These are phyloP conservation scores for Sporothrix protearum DNA, from an alignment of 2,329 filamentous ascomycete genomes.

Conservation along the genomic window DNA sequence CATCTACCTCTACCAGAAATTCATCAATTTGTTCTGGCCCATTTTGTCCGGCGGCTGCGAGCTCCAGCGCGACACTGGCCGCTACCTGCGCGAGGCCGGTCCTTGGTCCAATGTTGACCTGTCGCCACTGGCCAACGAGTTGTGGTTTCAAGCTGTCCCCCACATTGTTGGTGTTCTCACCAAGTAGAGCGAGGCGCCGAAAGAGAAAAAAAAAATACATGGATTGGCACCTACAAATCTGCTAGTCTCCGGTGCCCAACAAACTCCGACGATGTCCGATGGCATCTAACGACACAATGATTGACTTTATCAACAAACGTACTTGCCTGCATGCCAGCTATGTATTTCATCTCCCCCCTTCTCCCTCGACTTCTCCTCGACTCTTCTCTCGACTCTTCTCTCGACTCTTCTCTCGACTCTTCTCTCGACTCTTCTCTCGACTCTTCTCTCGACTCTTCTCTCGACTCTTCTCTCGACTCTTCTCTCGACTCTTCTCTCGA, in stretches of 20 bases:
- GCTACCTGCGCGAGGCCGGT: conserved; percentile 47
- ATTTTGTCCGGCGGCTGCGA: conserved; percentile 50
- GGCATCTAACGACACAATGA: neutral
- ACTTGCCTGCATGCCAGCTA: neutral
- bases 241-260: neutral
- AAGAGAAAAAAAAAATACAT: neutral
- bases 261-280: neutral
- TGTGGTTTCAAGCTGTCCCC: conserved; percentile 44
- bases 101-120: conserved; percentile 51
- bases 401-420: neutral
- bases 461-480: neutral
- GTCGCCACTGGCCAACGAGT: conserved; percentile 40
- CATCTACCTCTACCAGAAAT: conserved; percentile 49
- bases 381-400: neutral
- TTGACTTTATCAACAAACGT: neutral
- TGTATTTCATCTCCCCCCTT: neutral
- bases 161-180: conserved; percentile 52
- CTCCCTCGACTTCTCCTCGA: neutral
- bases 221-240: neutral
- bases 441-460: neutral
- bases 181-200: conserved; percentile 39
- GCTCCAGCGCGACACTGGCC: conserved; percentile 48
- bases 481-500: neutral
- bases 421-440: neutral
- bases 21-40: conserved; percentile 53